A percentile compares a stretch with the other conserved stretches of the same genome.
Conservation (phyloP, 1,139 yeast genomes). For the Candida neerlandica region DNA sequence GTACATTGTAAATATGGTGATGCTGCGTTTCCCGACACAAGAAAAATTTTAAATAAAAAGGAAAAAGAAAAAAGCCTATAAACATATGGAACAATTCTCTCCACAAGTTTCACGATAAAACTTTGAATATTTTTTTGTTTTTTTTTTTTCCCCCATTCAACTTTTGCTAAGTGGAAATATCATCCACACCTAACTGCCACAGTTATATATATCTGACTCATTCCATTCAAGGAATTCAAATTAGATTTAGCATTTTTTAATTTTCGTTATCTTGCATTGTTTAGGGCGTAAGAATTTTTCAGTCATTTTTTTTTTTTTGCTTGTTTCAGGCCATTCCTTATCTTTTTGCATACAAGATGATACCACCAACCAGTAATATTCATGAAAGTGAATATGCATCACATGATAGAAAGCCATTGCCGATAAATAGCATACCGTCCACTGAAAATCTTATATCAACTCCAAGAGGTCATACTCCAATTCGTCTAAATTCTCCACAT, state of each 20-base stretch:
- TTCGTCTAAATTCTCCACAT: slow-evolving; percentile 25
- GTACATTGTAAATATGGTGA: no score
- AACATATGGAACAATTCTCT: neutral
- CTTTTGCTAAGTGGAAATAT: neutral
- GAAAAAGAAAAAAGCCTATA: neutral
- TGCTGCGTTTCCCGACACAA: neutral
- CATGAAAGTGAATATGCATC: slow-evolving; percentile 39
- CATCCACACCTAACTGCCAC: neutral
- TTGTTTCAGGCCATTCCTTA: neutral
- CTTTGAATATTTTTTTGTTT: neutral
- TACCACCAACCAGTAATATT: slow-evolving; percentile 8
- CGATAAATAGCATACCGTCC: slow-evolving; percentile 30
- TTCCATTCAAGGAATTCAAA: neutral
- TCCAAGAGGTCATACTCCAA: slow-evolving; percentile 22
- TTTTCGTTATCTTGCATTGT: neutral
- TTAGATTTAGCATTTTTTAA: neutral
- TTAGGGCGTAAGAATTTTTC: neutral
- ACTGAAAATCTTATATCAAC: slow-evolving; percentile 17
- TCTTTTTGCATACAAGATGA: slow-evolving; percentile 1
- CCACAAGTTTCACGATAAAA: neutral
- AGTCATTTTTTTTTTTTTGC: neutral
- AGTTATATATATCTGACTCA: neutral
- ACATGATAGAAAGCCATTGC: slow-evolving; percentile 28
- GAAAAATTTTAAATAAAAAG: neutral
- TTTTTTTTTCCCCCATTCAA: neutral